Percentiles rank a stretch among this genome's conserved stretches.
Conservation (phyloP, 2,329 filamentous ascomycete genomes). For the Pseudogymnoascus sp. region DNA sequence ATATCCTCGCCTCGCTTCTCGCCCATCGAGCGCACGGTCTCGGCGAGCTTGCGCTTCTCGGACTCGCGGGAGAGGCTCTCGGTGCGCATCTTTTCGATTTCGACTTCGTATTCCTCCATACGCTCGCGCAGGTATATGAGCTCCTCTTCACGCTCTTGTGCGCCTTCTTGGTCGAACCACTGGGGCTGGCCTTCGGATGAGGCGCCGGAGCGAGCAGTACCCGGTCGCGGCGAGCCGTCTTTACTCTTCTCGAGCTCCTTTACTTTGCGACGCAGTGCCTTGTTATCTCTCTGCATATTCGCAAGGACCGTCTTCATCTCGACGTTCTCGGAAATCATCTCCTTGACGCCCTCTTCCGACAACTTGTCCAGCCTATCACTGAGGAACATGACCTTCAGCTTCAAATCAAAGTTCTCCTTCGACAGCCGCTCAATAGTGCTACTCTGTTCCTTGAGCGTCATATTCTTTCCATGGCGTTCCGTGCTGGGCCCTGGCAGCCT, state of each 20-base stretch:
- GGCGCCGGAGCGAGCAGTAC: constrained; percentile 47
- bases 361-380: constrained; percentile 88
- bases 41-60: constrained; percentile 78
- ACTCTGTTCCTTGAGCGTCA: constrained; percentile 95
- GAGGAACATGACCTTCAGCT: constrained; percentile 95
- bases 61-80: constrained; percentile 72
- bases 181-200: constrained; percentile 50
- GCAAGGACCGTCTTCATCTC: constrained; percentile 86
- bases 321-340: constrained; percentile 96
- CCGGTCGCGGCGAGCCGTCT: constrained; percentile 51
- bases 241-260: constrained; percentile 77
- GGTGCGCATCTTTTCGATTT: constrained; percentile 72
- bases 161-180: constrained; percentile 49
- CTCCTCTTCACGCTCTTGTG: constrained; percentile 72
- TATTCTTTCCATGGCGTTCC: constrained; percentile 53
- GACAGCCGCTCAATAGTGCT: constrained; percentile 92
- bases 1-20: constrained; percentile 40
- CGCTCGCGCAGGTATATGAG: constrained; percentile 76
- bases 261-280: constrained; percentile 68
- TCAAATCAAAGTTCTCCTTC: constrained; percentile 97
- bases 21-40: constrained; percentile 62
- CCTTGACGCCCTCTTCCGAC: constrained; percentile 92
- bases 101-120: constrained; percentile 72
- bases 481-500: constrained; percentile 41
- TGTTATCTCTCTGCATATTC: constrained; percentile 84